phyloP scores from a whole-genome alignment of 148 eudicot genomes.

The Spergularia marina region DNA sequence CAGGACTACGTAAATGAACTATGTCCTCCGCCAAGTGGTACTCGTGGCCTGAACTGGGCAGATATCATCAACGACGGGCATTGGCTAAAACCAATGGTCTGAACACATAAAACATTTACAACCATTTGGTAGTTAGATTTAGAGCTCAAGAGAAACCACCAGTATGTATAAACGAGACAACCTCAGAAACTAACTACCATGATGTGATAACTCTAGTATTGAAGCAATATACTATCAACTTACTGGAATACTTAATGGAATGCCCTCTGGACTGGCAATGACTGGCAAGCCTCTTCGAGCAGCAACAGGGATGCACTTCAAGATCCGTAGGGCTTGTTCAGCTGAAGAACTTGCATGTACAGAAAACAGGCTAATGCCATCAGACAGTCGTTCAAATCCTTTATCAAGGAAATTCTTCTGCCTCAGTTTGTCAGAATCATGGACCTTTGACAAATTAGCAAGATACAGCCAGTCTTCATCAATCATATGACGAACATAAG shows the following conservation, averaged over 20 bases:
- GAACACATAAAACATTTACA: constrained; percentile 13
- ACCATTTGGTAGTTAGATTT: constrained; percentile 6
- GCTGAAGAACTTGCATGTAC: constrained; percentile 49
- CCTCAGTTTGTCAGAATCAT: constrained; percentile 19
- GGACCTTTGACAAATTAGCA: constrained; percentile 44
- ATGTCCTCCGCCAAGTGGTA: constrained; percentile 84
- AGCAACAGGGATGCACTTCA: constrained; percentile 80
- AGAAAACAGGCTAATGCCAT: constrained; percentile 23
- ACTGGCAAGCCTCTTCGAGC: constrained; percentile 87
- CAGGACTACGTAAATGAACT: constrained; percentile 45
- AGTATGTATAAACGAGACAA: not conserved
- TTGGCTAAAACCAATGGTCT: constrained; percentile 61
- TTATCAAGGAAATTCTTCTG: constrained; percentile 2
- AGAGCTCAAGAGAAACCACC: not conserved
- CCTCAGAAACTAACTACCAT: not conserved
- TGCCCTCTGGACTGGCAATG: constrained; percentile 46
- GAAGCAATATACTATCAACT: constrained; percentile 2
- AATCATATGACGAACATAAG: constrained; percentile 66
- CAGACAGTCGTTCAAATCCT: constrained; percentile 12
- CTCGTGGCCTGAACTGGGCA: constrained; percentile 63
- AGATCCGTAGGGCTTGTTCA: constrained; percentile 44
- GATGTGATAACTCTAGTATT: not conserved
- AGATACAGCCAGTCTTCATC: constrained; percentile 92
- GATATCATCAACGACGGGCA: constrained; percentile 65
- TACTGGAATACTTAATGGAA: constrained; percentile 71